These are phyloP conservation scores for Solioccasus polychromus DNA, from an alignment of 768 basidiomycete species.

Conservation along the genomic window DNA sequence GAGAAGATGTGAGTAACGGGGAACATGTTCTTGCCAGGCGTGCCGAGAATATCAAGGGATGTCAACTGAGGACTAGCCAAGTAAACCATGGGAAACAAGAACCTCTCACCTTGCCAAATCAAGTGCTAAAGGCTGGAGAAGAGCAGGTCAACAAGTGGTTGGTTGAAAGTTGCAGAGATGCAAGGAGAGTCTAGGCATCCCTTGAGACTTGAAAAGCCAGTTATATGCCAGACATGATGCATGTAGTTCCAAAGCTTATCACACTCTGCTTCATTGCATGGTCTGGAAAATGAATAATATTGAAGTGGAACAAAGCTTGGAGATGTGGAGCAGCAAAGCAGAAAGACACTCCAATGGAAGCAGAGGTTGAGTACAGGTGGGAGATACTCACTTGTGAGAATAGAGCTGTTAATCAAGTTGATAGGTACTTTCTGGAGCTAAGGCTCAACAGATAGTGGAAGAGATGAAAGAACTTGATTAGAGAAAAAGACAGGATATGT, in stretches of 20 bases:
- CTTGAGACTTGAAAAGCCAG: neutral
- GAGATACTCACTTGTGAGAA: no score
- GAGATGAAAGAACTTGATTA: no score
- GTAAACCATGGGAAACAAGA: neutral
- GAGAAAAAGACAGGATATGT: no score
- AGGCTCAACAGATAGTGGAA: no score
- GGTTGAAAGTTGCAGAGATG: no score
- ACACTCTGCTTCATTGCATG: conserved; percentile 2
- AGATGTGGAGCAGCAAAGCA: no score
- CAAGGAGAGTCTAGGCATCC: neutral
- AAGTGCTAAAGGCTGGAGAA: conserved; percentile 7
- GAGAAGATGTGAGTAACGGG: conserved; percentile 1
- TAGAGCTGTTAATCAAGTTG: no score
- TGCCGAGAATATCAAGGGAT: neutral
- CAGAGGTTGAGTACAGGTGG: no score
- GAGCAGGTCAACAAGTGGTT: neutral
- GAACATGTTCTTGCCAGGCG: neutral
- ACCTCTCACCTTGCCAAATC: conserved; percentile 1
- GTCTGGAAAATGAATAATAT: neutral
- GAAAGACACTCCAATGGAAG: no score
- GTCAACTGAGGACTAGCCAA: neutral
- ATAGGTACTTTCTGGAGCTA: no score
- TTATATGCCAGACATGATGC: neutral
- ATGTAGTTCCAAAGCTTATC: conserved; percentile 3
- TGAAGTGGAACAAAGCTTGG: no score